phyloP scores from a whole-genome alignment of 2,329 filamentous ascomycete genomes.

The Dendryphion nanum region DNA sequence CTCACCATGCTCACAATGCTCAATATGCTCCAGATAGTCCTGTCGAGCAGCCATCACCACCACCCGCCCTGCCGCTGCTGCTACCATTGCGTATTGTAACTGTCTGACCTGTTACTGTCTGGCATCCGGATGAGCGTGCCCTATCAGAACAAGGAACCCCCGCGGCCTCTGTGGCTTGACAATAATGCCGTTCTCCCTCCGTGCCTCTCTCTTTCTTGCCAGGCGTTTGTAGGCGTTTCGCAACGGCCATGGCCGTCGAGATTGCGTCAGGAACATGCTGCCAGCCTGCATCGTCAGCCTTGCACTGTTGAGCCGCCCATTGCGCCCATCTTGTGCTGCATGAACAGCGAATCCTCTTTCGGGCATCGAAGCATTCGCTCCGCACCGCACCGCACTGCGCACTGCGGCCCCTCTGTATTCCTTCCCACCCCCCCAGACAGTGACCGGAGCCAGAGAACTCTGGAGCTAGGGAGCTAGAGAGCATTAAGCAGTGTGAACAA shows the following conservation, averaged over 20 bases:
- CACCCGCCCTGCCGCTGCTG: slow-evolving; percentile 11
- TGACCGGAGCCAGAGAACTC: too few species aligned
- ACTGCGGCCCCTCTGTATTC: too few species aligned
- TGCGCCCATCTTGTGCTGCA: slow-evolving; percentile 29
- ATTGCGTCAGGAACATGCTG: slow-evolving; percentile 44
- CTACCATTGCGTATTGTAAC: neutral
- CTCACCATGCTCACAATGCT: neutral
- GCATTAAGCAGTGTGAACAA: too few species aligned
- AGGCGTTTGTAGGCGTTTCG: slow-evolving; percentile 31
- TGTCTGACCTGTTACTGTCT: slow-evolving; percentile 2
- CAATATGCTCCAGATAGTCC: slow-evolving; percentile 22
- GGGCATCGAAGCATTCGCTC: slow-evolving; percentile 15
- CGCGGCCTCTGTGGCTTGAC: slow-evolving; percentile 21
- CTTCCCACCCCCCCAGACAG: too few species aligned
- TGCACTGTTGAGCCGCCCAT: slow-evolving; percentile 38
- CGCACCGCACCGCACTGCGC: too few species aligned
- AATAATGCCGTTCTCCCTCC: neutral
- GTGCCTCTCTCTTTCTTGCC: neutral
- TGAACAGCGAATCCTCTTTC: slow-evolving; percentile 24
- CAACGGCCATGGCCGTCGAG: slow-evolving; percentile 34
- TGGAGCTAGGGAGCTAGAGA: too few species aligned
- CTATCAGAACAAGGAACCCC: slow-evolving; percentile 14
- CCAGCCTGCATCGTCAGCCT: slow-evolving; percentile 40
- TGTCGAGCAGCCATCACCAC: slow-evolving; percentile 26
- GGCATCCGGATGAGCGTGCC: slow-evolving; percentile 21